Conservation (phyloP, 1,139 yeast genomes). For the Saccharomyces hybrid region DNA sequence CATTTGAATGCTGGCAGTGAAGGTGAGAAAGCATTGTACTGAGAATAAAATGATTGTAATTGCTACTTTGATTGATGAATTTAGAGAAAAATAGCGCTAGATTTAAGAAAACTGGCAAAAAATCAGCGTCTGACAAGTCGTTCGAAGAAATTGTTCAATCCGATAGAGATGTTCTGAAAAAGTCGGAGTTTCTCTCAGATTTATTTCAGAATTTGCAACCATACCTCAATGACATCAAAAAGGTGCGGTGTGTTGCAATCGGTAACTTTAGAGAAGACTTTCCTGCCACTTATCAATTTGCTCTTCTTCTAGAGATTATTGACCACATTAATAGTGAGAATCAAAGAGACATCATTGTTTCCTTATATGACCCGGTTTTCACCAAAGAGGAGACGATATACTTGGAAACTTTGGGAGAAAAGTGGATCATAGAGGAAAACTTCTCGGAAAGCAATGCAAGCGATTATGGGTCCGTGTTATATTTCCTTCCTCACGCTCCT, state of each 20-base stretch:
- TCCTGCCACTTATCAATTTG: slow-evolving; percentile 60
- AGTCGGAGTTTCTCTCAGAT: slow-evolving; percentile 29
- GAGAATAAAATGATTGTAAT: not conserved
- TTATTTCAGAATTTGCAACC: slow-evolving; percentile 14
- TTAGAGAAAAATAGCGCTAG: not conserved
- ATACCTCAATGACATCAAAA: slow-evolving; percentile 13
- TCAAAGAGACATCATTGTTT: slow-evolving; percentile 28
- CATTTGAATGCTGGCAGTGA: not conserved
- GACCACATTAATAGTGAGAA: slow-evolving; percentile 16
- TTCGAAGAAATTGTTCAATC: slow-evolving; percentile 5
- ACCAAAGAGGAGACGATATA: slow-evolving; percentile 37
- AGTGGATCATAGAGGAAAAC: slow-evolving; percentile 21
- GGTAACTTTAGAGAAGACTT: slow-evolving; percentile 56
- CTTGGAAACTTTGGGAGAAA: slow-evolving; percentile 25
- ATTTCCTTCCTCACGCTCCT: slow-evolving; percentile 72
- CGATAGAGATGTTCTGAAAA: slow-evolving; percentile 16
- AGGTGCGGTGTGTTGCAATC: slow-evolving; percentile 61
- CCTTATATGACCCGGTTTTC: slow-evolving; percentile 62
- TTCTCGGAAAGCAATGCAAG: slow-evolving; percentile 11
- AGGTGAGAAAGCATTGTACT: not conserved
- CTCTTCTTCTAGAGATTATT: slow-evolving; percentile 41
- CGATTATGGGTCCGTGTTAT: slow-evolving; percentile 31
- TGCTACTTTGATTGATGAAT: not conserved
- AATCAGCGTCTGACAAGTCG: slow-evolving; percentile 2
- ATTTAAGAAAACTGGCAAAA: not conserved